These are phyloP conservation scores for Podaxis mareebaensis DNA, from an alignment of 768 basidiomycete species.

Conservation along the genomic window DNA sequence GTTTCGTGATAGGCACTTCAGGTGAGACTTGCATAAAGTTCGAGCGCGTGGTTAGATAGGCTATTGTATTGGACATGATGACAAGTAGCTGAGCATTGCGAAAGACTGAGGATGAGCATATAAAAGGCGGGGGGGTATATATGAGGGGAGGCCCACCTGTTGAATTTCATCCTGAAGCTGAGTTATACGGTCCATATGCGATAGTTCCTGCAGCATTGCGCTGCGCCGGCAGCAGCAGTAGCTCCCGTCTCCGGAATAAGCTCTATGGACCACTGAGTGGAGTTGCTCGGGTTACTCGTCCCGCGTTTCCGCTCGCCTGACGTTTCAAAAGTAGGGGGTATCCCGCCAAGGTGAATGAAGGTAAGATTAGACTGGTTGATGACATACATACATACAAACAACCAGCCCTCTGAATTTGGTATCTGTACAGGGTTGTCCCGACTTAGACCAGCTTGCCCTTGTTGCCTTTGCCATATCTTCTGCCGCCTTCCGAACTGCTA, in stretches of 20 bases:
- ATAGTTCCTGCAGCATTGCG: slow-evolving; percentile 90
- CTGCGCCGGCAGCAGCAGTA: slow-evolving; percentile 34
- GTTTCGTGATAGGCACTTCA: slow-evolving; percentile 84
- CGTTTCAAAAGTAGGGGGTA: too few species aligned
- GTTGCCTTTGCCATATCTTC: background rate
- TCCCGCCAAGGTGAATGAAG: too few species aligned
- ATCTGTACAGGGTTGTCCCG: too few species aligned
- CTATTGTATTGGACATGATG: slow-evolving; percentile 84
- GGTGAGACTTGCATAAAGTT: slow-evolving; percentile 78
- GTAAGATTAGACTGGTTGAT: too few species aligned
- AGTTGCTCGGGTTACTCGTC: too few species aligned
- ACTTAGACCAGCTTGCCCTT: too few species aligned
- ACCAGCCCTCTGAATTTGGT: too few species aligned
- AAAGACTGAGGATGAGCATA: background rate
- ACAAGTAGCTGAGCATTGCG: slow-evolving; percentile 63
- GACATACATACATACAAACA: too few species aligned
- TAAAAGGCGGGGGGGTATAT: background rate
- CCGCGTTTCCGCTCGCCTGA: too few species aligned
- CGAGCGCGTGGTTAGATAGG: slow-evolving; percentile 75
- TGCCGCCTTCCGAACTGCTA: background rate
- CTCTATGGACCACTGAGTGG: background rate
- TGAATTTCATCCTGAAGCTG: slow-evolving; percentile 95
- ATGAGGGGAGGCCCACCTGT: slow-evolving; percentile 48
- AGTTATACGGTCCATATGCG: slow-evolving; percentile 95
- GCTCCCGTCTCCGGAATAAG: background rate